Conservation (phyloP, 163 green algal species). For the Chlamydomonas reinhardtii region DNA sequence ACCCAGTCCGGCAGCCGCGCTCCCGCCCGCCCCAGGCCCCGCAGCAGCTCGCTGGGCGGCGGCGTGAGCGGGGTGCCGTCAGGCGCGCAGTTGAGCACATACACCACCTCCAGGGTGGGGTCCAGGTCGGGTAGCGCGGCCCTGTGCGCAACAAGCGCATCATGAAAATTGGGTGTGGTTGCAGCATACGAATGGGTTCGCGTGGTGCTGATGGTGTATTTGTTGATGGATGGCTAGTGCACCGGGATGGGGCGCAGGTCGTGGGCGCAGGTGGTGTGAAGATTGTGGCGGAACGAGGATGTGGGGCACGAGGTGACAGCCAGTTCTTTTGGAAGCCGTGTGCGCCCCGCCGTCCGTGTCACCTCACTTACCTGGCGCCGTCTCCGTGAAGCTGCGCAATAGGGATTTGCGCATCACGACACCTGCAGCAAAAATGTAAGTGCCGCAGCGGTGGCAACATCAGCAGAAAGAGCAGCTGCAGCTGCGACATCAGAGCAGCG, state of each 20-base stretch:
- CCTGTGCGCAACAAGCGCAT: neutral
- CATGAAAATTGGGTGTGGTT: neutral
- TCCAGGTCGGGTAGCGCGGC: conserved; percentile 39
- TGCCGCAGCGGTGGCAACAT: too few species aligned
- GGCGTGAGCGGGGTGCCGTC: conserved; percentile 74
- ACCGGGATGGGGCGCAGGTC: too few species aligned
- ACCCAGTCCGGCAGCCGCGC: conserved; percentile 74
- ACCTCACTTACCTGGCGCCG: conserved; percentile 67
- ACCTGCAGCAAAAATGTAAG: conserved; percentile 41
- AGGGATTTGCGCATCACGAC: conserved; percentile 60
- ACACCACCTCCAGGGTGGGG: conserved; percentile 74
- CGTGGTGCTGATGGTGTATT: too few species aligned
- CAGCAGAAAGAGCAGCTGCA: too few species aligned
- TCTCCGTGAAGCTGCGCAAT: conserved; percentile 89
- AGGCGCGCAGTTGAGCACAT: conserved; percentile 79
- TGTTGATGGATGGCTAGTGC: too few species aligned
- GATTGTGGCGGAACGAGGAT: too few species aligned
- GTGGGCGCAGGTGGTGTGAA: too few species aligned
- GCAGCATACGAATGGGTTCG: neutral
- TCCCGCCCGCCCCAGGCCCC: neutral
- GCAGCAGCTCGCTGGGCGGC: conserved; percentile 35
- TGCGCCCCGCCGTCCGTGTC: too few species aligned
- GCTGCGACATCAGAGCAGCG: too few species aligned
- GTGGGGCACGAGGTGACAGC: too few species aligned
- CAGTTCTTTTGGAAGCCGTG: too few species aligned